phyloP scores from a whole-genome alignment of 129 eudicot genomes.

The Scalesia atractyloides region DNA sequence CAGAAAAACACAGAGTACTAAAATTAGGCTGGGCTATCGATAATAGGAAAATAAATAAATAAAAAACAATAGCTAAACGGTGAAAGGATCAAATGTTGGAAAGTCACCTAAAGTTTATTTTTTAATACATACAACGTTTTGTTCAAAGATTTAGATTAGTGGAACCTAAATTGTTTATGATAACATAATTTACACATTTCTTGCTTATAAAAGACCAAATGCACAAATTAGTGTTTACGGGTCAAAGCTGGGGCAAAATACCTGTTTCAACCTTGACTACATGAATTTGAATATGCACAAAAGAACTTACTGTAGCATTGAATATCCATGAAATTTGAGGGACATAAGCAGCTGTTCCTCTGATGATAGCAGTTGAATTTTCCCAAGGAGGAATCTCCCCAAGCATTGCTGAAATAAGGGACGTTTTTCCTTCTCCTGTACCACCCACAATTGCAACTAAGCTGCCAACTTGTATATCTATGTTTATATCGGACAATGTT shows the following conservation, averaged over 20 bases:
- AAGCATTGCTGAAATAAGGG: constrained; percentile 94
- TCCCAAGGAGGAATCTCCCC: constrained; percentile 83
- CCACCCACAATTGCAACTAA: constrained; percentile 91
- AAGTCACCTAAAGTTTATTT: background rate
- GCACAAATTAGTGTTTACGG: background rate
- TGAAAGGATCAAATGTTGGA: background rate
- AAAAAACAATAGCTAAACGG: background rate
- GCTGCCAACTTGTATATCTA: constrained; percentile 84
- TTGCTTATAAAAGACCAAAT: background rate
- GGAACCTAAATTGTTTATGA: background rate
- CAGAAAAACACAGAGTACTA: too few relatives aligned
- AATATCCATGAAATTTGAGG: constrained; percentile 98
- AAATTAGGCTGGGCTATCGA: too few relatives aligned
- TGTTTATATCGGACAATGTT: constrained; percentile 69
- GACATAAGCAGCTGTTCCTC: constrained; percentile 91
- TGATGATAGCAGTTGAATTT: constrained; percentile 56
- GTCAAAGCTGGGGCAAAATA: background rate
- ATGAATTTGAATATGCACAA: background rate
- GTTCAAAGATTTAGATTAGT: background rate
- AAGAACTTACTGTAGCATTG: constrained; percentile 74
- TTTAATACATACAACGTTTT: background rate
- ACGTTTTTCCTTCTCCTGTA: constrained; percentile 98
- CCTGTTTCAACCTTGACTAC: background rate
- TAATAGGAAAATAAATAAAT: too few relatives aligned
- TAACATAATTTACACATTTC: background rate